Conservation (phyloP, 1,284 basidiomycete species). For the Cystobasidium sp. region DNA sequence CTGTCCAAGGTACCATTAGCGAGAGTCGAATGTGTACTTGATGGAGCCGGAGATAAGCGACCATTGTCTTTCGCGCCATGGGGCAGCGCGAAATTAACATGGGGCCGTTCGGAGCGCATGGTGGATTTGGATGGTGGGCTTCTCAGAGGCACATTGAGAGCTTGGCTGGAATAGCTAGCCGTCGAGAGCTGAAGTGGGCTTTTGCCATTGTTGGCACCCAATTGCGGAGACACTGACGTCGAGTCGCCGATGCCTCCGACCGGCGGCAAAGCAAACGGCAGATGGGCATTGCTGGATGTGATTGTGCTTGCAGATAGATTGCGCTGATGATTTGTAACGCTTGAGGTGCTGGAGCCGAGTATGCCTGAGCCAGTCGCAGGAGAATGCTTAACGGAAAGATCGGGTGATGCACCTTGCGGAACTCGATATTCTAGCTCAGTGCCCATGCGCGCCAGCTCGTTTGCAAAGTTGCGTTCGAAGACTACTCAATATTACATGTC, state of each 20-base stretch:
- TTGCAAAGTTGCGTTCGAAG: conserved; percentile 85
- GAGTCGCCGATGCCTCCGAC: not conserved
- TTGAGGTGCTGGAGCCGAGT: not conserved
- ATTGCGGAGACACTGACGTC: not conserved
- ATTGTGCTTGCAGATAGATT: conserved; percentile 11
- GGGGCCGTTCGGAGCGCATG: not conserved
- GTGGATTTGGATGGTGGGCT: conserved; percentile 10
- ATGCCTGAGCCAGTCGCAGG: not conserved
- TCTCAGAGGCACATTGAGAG: not conserved
- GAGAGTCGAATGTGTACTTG: conserved; percentile 7
- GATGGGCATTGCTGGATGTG: conserved; percentile 27
- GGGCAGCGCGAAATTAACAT: conserved; percentile 6
- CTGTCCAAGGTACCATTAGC: conserved; percentile 12
- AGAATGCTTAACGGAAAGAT: not conserved
- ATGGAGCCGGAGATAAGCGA: conserved; percentile 14
- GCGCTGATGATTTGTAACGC: conserved; percentile 23
- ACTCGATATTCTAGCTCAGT: conserved; percentile 44
- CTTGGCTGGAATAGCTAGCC: not conserved
- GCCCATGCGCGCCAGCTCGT: conserved; percentile 67
- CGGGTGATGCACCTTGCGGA: not conserved
- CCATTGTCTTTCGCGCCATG: not conserved
- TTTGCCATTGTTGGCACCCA: not conserved
- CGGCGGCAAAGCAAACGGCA: conserved; percentile 31
- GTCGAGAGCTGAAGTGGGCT: not conserved
- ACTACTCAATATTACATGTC: conserved; percentile 57